Base-by-base conservation (phyloP, 2,329 filamentous ascomycete species). In the Pseudopyrenochaeta lycopersici region DNA sequence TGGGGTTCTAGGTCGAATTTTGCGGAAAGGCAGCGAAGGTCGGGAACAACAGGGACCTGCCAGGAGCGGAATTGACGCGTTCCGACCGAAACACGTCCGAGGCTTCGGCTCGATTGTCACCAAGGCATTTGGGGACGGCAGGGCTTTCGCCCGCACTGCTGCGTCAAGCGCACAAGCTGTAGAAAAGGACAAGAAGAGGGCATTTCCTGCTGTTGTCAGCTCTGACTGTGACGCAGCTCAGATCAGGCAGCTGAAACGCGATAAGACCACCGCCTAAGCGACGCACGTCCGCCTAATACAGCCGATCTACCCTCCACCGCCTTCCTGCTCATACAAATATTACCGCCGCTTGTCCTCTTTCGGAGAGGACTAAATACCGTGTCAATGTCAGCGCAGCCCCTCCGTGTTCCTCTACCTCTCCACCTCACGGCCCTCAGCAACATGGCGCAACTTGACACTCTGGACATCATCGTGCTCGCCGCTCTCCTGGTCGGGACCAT, bases 401-500 rank as follows among this genome's bases (percentile, higher is more conserved):
- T 60, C 57, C 38, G 49, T 49, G 32, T 43, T 43, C 47, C 46
- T 56, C 47, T 29, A 44, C 38, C 42, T 47, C 54, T 53, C 30
- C 40, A 49, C 47, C 54, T 48, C 45, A 50, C 55, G 21, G 21
- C 60, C 56, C 54, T 52, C 52, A 23, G 17, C 60, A 84, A 64
- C 70, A 98, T 99, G 95, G 92, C 94, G 66, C 90, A 97, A 84
- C 88, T 99, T 75, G 95, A 99, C 76, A 96, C 92, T 21, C 82
- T 99, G 81, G 95, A 99, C 84, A 84, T 98, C 68, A 78, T 97
- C 70, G 95, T 99, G 83, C 90, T 99, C 64, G 86, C 87, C 58
- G 86, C 86, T 53, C 89, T 99, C 68, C 85, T 98, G 50, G 76
- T 96, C 53, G 95, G 92, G 64, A 97, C 92, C 42, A 76, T 93